Conservation (phyloP, 2,329 filamentous ascomycete genomes). For the Microcyclospora pomicola region DNA sequence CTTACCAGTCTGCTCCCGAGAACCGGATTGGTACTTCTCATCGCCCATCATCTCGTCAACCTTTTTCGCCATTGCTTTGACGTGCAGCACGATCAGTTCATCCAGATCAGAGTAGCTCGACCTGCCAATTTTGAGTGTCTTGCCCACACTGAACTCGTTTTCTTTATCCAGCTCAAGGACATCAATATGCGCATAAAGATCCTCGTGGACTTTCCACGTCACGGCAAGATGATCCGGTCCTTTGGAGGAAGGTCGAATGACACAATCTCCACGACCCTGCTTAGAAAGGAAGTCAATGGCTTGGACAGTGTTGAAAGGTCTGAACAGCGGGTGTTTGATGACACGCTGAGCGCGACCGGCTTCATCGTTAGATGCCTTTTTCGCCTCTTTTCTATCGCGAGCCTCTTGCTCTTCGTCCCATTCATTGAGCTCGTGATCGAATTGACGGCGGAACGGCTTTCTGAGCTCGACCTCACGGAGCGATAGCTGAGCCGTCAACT, state of each 20-base stretch:
- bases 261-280: slow-evolving; percentile 73
- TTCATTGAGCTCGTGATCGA: slow-evolving; percentile 54
- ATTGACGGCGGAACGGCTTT: slow-evolving; percentile 52
- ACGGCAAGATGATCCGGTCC: slow-evolving; percentile 89
- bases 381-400: slow-evolving; percentile 64
- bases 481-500: slow-evolving; percentile 70
- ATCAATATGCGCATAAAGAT: slow-evolving; percentile 95
- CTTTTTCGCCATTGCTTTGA: slow-evolving; percentile 95
- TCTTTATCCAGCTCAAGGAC: slow-evolving; percentile 94
- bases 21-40: slow-evolving; percentile 82
- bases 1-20: slow-evolving; percentile 72
- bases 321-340: slow-evolving; percentile 95
- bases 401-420: slow-evolving; percentile 58
- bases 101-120: slow-evolving; percentile 93
- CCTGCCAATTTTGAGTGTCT: slow-evolving; percentile 72
- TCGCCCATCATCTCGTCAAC: slow-evolving; percentile 91
- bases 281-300: slow-evolving; percentile 87
- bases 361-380: slow-evolving; percentile 65
- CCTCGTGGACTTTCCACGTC: slow-evolving; percentile 95
- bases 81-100: slow-evolving; percentile 90
- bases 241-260: slow-evolving; percentile 90
- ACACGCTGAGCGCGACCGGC: slow-evolving; percentile 82
- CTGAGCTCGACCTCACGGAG: slow-evolving; percentile 70
- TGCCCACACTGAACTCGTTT: slow-evolving; percentile 87
- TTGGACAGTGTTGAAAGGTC: slow-evolving; percentile 79